Evolutionary conservation across 139 green algal species (phyloP).

Genomic region (Chlamydomonas eustigma): DNA sequence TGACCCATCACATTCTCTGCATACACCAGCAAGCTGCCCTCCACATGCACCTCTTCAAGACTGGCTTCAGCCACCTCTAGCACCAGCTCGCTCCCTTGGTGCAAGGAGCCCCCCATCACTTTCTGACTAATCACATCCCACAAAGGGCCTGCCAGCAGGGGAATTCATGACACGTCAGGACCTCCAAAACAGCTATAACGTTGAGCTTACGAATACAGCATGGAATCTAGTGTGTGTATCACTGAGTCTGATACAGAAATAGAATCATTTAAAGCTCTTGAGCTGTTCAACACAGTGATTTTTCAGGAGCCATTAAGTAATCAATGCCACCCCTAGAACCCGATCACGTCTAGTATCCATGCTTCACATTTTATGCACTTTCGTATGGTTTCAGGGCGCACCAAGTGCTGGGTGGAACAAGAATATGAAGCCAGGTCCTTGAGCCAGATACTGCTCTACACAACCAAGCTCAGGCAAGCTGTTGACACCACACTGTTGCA

Average conservation of each 20-base stretch:
- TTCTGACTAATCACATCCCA: slow-evolving; percentile 98
- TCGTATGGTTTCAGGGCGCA: too few relatives aligned
- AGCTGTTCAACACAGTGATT: too few relatives aligned
- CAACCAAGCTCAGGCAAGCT: slow-evolving; percentile 41
- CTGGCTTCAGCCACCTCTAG: slow-evolving; percentile 75
- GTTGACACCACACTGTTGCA: slow-evolving; percentile 36
- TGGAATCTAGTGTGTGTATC: too few relatives aligned
- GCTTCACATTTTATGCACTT: too few relatives aligned
- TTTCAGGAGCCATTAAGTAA: too few relatives aligned
- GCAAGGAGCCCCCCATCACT: slow-evolving; percentile 71
- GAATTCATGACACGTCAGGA: too few relatives aligned
- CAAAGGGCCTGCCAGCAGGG: slow-evolving; percentile 61
- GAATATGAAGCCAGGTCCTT: slow-evolving; percentile 72
- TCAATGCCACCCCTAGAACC: too few relatives aligned
- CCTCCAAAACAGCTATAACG: too few relatives aligned
- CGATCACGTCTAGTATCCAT: too few relatives aligned
- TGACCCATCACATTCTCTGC: slow-evolving; percentile 35
- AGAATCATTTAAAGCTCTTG: too few relatives aligned
- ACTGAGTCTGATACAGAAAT: too few relatives aligned
- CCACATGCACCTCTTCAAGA: slow-evolving; percentile 60
- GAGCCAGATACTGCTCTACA: slow-evolving; percentile 67
- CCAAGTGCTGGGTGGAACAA: slow-evolving; percentile 29
- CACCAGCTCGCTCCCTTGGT: slow-evolving; percentile 45
- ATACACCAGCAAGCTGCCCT: slow-evolving; percentile 73
- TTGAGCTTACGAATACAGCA: too few relatives aligned